These are phyloP conservation scores for Vicia faba DNA, from an alignment of 306 rosid genomes.

Conservation along the genomic window DNA sequence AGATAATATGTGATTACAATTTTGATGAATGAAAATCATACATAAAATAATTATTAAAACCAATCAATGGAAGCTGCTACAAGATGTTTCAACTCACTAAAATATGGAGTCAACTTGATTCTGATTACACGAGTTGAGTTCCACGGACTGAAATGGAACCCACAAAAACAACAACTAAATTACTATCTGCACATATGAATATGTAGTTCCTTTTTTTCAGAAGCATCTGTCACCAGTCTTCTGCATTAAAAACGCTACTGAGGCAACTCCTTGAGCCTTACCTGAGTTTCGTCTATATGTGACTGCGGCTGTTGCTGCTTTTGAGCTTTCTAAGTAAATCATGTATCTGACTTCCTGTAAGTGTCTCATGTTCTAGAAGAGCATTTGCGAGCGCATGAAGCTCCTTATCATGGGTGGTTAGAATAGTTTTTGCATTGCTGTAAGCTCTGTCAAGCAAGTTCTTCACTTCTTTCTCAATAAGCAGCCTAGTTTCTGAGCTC, in stretches of 20 bases:
- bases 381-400: constrained; percentile 81
- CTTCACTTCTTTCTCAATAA: constrained; percentile 82
- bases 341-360: constrained; percentile 71
- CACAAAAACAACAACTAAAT: constrained; percentile 22
- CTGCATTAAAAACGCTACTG: constrained; percentile 58
- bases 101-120: constrained; percentile 40
- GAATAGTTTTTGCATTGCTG: constrained; percentile 79
- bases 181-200: constrained; percentile 55
- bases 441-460: constrained; percentile 66
- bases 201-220: background rate
- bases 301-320: constrained; percentile 43
- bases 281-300: constrained; percentile 45
- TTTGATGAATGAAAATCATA: background rate
- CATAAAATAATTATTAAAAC: background rate
- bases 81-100: constrained; percentile 6
- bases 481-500: constrained; percentile 91
- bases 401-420: constrained; percentile 72
- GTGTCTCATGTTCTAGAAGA: constrained; percentile 75
- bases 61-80: constrained; percentile 28
- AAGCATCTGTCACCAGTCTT: constrained; percentile 7
- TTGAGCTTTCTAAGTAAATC: constrained; percentile 56
- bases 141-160: constrained; percentile 39
- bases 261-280: constrained; percentile 60
- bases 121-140: constrained; percentile 31
- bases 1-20: background rate